Evolutionary conservation across 768 basidiomycete genomes (phyloP).

Genomic region (Mycena rosella): DNA sequence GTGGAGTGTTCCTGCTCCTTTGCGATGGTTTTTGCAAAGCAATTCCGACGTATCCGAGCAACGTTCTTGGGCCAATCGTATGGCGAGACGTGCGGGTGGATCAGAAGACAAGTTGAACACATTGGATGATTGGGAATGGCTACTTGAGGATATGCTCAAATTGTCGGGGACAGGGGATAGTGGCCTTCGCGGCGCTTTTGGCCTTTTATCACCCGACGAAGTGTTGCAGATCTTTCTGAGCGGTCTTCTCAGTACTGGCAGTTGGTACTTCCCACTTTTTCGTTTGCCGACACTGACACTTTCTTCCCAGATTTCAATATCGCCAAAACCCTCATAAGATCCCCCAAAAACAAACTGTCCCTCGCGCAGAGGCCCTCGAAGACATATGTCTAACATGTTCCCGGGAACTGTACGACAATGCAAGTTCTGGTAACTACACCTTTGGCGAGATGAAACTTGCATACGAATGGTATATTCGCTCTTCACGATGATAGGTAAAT

Average conservation of each 20-base stretch:
- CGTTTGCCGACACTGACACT: conserved; percentile 21
- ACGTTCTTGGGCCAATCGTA: conserved; percentile 85
- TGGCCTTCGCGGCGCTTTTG: conserved; percentile 82
- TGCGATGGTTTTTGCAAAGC: conserved; percentile 93
- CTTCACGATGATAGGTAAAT: conserved; percentile 16
- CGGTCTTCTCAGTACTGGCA: conserved; percentile 87
- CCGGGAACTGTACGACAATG: conserved; percentile 95
- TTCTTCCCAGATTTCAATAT: conserved; percentile 69
- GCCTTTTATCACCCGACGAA: conserved; percentile 77
- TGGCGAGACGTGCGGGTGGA: conserved; percentile 80
- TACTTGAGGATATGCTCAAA: conserved; percentile 93
- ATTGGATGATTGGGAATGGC: conserved; percentile 86
- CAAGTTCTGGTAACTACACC: conserved; percentile 91
- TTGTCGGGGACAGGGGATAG: conserved; percentile 74
- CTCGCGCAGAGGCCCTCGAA: conserved; percentile 70
- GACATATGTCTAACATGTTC: conserved; percentile 85
- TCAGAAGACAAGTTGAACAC: conserved; percentile 65
- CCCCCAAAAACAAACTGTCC: conserved; percentile 59
- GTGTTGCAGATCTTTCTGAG: conserved; percentile 86
- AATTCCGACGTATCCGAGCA: conserved; percentile 75
- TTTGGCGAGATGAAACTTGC: conserved; percentile 97
- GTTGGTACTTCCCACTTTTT: conserved; percentile 65
- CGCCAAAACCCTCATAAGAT: conserved; percentile 70
- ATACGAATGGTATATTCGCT: conserved; percentile 83
- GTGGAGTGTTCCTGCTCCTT: conserved; percentile 86